Percentiles rank a stretch among this genome's conserved stretches.
phyloP scores from a whole-genome alignment of 768 basidiomycete genomes.

The Boletus reticuloceps region DNA sequence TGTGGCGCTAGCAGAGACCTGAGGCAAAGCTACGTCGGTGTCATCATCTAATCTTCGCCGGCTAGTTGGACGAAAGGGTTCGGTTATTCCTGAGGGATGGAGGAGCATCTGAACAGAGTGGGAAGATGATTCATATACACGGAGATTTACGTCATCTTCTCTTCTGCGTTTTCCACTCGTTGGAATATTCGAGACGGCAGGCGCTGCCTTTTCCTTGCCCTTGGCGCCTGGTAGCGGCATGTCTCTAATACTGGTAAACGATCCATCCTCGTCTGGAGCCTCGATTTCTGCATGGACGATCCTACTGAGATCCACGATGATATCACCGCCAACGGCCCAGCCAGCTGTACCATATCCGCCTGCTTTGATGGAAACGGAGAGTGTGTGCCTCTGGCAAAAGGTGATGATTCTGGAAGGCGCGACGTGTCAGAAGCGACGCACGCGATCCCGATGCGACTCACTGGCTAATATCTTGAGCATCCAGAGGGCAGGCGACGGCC shows the following conservation, averaged over 20 bases:
- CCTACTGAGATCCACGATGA: constrained; percentile 77
- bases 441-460: constrained; percentile 36
- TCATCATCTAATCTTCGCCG: constrained; percentile 17
- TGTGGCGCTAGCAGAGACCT: background rate
- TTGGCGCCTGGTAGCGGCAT: constrained; percentile 52
- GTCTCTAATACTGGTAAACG: constrained; percentile 60
- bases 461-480: constrained; percentile 82
- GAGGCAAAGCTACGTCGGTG: background rate
- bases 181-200: constrained; percentile 8
- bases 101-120: constrained; percentile 49
- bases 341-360: constrained; percentile 92
- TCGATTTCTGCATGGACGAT: constrained; percentile 70
- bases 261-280: constrained; percentile 47
- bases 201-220: constrained; percentile 43
- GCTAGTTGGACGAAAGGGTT: constrained; percentile 18
- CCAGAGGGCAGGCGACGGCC: constrained; percentile 69
- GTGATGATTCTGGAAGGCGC: constrained; percentile 49
- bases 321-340: constrained; percentile 83
- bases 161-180: constrained; percentile 50
- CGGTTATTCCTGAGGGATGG: constrained; percentile 19
- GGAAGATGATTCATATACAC: constrained; percentile 57
- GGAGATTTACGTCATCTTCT: constrained; percentile 51
- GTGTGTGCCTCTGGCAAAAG: constrained; percentile 68
- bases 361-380: constrained; percentile 81
- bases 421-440: constrained; percentile 4